Percentiles rank a stretch among this genome's conserved stretches.
Conservation (phyloP, 2,329 filamentous ascomycete genomes). For the Alternaria panax region DNA sequence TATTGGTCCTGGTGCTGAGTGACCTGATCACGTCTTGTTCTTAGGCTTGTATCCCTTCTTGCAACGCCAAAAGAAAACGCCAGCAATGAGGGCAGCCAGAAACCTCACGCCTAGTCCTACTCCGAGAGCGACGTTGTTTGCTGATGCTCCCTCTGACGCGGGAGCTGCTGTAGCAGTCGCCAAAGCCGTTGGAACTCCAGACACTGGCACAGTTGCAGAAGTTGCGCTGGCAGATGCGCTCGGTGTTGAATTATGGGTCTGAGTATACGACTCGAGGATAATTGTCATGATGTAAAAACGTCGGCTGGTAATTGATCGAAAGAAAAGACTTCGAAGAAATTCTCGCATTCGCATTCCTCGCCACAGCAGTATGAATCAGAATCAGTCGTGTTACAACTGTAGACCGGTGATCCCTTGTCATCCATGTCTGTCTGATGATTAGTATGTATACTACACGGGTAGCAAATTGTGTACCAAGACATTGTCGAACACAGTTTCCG, state of each 20-base stretch:
- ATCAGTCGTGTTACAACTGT: constrained; percentile 35
- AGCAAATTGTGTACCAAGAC: constrained; percentile 19
- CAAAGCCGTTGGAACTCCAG: not conserved
- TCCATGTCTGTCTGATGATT: constrained; percentile 22
- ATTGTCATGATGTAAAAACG: constrained; percentile 37
- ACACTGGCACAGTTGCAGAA: constrained; percentile 4
- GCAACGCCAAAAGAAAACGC: constrained; percentile 8
- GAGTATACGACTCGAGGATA: constrained; percentile 34
- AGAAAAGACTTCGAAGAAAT: constrained; percentile 30
- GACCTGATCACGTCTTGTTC: not conserved
- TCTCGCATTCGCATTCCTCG: constrained; percentile 34
- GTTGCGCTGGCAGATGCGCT: not conserved
- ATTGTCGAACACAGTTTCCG: constrained; percentile 35
- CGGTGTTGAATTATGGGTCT: constrained; percentile 24
- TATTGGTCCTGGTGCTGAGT: not conserved
- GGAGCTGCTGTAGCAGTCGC: constrained; percentile 7
- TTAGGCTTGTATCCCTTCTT: not conserved
- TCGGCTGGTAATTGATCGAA: constrained; percentile 24
- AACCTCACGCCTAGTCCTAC: not conserved
- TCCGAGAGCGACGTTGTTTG: not conserved
- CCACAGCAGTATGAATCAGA: constrained; percentile 38
- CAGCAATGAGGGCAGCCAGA: not conserved
- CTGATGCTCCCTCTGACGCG: not conserved
- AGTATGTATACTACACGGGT: not conserved
- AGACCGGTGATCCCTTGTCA: constrained; percentile 35